Evolutionary conservation across 2,329 filamentous ascomycete genomes (phyloP), one percentile per base, ranked within the genome.

Genomic region (Huntiella savannae): DNA sequence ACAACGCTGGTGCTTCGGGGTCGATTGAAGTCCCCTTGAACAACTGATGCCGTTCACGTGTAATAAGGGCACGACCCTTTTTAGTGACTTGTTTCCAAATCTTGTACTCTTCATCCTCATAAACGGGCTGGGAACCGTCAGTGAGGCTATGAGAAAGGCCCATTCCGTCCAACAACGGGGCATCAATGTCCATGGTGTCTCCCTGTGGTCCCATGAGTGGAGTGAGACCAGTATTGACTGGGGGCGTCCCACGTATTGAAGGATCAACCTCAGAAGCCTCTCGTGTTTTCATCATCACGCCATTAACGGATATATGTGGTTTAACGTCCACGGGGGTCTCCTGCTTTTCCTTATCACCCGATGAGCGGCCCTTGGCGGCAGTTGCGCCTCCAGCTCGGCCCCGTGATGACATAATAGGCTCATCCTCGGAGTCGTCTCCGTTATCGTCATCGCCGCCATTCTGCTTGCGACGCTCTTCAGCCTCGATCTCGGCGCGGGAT

Each of bases 31-130:
- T 83, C 55, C 86, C 79, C 51, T 80, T 81, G 63, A 98, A 94
- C 11, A 98, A 72, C 35, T 82, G 75, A 60, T 86, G 79, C 32
- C 91, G 75, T 58, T 94, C 84, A 52, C 87, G 85, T 49, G 91
- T 82, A 45, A 88, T 76, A 17, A 81, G 66, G 3, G 91, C 91
- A 51, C 91, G 79, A 56, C 94, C 87, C 59, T 91, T 95, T 63
- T 96, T 96, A 2, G 91, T 98, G 36, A 94, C 85, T 61, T 96
- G 88, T 64, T 96, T 98, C 91, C 92, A 98, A 33, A 91, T 82
- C 59, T 92, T 93, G 64, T 91, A 94, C 58, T 95, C 88, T 49
- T 96, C 87, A 54, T 96, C 87, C 54, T 92, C 77, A 53, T 85
- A 85, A 10, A 74, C 71, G 54, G 93, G 83, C 54, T 92, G 82